Conservation (phyloP, 257 asterid species). For the Dorcoceras hygrometricum region DNA sequence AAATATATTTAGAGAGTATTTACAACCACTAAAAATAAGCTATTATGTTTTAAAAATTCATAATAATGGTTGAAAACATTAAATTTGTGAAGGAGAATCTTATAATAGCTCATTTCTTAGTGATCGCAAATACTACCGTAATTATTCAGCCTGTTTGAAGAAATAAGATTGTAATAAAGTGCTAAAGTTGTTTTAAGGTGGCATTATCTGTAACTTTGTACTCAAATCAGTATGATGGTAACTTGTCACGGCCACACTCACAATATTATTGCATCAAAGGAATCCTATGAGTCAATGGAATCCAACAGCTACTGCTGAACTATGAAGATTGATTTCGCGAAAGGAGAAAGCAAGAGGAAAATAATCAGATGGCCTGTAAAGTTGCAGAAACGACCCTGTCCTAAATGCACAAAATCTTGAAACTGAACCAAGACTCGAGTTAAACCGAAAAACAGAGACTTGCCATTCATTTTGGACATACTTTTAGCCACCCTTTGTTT, state of each 20-base stretch:
- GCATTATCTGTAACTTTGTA: not conserved
- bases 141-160: not conserved
- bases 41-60: no score
- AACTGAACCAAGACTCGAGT: not conserved
- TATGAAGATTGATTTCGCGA: not conserved
- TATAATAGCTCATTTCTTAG: no score
- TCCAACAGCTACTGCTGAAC: not conserved
- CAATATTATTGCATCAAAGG: not conserved
- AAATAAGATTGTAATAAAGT: no score
- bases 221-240: not conserved
- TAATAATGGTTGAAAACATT: no score
- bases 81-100: no score
- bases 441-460: not conserved
- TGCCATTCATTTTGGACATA: slow-evolving; percentile 73
- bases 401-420: not conserved
- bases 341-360: no score
- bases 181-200: not conserved
- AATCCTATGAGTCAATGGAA: not conserved
- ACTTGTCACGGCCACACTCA: not conserved
- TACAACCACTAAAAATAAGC: no score
- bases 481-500: slow-evolving; percentile 71
- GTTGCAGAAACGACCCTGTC: not conserved
- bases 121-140: no score
- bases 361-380: no score
- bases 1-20: not conserved